A percentile compares a stretch with the other conserved stretches of the same genome.
Conservation (phyloP, 179 eudicot species). For the Silene vulgaris region DNA sequence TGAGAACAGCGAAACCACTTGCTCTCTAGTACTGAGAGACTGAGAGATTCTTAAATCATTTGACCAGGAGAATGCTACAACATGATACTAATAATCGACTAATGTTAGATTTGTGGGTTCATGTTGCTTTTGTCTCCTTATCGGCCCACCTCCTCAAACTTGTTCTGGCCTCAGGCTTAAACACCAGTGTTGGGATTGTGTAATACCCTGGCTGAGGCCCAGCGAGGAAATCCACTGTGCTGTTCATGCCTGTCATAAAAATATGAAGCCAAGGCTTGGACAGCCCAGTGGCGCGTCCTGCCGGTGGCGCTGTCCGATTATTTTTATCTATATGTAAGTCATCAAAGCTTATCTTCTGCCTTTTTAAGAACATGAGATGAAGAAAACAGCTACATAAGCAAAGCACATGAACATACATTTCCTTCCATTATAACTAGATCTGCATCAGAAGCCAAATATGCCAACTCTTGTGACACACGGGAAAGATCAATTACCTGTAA, state of each 20-base stretch:
- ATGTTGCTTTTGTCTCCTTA: no score
- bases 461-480: slow-evolving; percentile 83
- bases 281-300: not conserved
- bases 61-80: no score
- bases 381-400: not conserved
- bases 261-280: not conserved
- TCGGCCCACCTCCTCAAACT: no score
- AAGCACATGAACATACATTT: slow-evolving; percentile 55
- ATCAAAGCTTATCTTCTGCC: not conserved
- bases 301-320: not conserved
- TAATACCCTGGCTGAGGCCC: not conserved
- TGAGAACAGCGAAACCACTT: no score
- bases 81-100: no score
- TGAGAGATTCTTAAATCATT: no score
- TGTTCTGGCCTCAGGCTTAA: no score
- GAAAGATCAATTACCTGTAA: slow-evolving; percentile 85
- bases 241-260: not conserved
- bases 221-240: not conserved
- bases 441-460: slow-evolving; percentile 79
- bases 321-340: not conserved
- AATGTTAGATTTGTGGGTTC: no score
- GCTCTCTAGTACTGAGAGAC: no score
- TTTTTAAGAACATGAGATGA: not conserved
- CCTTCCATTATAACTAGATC: slow-evolving; percentile 92
- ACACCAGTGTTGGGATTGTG: no score